Evolutionary conservation across 2,329 filamentous ascomycete species (phyloP).

Genomic region (Apiospora phragmitis): DNA sequence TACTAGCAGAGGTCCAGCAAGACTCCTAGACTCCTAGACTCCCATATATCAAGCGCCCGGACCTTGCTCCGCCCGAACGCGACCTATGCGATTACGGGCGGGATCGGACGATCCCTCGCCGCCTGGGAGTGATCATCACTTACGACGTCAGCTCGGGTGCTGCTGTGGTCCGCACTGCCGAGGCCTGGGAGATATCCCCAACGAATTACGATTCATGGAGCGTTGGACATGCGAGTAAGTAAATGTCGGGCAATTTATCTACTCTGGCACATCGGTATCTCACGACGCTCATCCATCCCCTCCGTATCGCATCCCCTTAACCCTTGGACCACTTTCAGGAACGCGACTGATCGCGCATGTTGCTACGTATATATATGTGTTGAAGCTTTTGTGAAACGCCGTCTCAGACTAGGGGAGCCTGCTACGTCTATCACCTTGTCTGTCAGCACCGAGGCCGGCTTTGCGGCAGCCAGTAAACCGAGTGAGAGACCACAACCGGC

Average conservation of each 20-base stretch:
- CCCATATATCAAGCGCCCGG: not conserved
- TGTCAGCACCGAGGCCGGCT: not conserved
- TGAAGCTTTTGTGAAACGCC: not conserved
- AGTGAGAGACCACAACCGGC: not conserved
- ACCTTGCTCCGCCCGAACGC: constrained; percentile 19
- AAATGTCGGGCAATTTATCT: not conserved
- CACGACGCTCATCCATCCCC: not conserved
- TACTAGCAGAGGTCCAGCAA: too few species aligned
- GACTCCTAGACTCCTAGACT: not conserved
- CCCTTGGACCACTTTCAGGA: too few species aligned
- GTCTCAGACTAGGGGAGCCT: not conserved
- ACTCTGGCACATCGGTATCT: not conserved
- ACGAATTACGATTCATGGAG: not conserved
- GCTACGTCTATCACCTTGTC: not conserved
- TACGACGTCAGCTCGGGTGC: not conserved
- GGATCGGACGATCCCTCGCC: constrained; percentile 24
- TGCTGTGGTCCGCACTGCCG: not conserved
- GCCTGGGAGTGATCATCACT: constrained; percentile 22
- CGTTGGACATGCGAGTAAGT: constrained; percentile 14
- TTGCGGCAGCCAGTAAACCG: not conserved
- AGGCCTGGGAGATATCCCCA: not conserved
- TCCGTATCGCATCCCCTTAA: not conserved
- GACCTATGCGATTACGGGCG: constrained; percentile 29
- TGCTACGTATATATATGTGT: too few species aligned
- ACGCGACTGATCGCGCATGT: too few species aligned